phyloP scores from a whole-genome alignment of 768 basidiomycete genomes.

The Galerina sulciceps region DNA sequence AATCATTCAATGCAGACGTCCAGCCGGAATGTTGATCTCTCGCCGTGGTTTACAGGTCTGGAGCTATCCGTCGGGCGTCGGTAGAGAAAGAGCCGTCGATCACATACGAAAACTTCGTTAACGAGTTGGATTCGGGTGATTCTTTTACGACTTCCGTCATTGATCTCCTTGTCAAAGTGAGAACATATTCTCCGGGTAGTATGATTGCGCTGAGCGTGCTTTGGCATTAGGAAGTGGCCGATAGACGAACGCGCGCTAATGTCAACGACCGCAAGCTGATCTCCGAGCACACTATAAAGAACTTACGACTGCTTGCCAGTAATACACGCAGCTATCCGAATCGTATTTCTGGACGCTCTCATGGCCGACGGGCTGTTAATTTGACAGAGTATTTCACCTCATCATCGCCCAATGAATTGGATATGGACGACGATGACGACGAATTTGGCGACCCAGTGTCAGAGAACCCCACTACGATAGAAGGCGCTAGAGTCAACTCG shows the following conservation, averaged over 20 bases:
- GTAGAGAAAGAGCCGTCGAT: constrained; percentile 74
- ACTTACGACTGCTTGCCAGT: constrained; percentile 59
- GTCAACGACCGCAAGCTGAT: constrained; percentile 63
- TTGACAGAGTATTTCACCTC: constrained; percentile 53
- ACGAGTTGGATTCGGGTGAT: constrained; percentile 78
- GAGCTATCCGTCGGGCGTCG: constrained; percentile 70
- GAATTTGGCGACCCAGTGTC: constrained; percentile 50
- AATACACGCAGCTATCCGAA: constrained; percentile 58
- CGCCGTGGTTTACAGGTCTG: constrained; percentile 48
- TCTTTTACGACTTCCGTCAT: constrained; percentile 78
- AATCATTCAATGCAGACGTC: constrained; percentile 2
- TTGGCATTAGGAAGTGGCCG: constrained; percentile 68
- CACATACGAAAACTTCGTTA: constrained; percentile 75
- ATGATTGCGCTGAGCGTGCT: neutral
- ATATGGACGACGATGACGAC: constrained; percentile 76
- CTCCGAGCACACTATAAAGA: constrained; percentile 68
- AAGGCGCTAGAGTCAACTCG: constrained; percentile 61
- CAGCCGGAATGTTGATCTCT: constrained; percentile 1
- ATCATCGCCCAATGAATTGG: constrained; percentile 57
- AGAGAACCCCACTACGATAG: constrained; percentile 42
- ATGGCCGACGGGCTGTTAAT: constrained; percentile 42
- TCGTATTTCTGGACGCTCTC: constrained; percentile 34
- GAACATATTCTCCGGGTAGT: constrained; percentile 18
- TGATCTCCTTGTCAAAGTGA: constrained; percentile 80
- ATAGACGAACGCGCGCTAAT: constrained; percentile 62